Evolutionary conservation across 345 rosid genomes (phyloP), one percentile per base, ranked within the genome.

Genomic region (Firmiana major): DNA sequence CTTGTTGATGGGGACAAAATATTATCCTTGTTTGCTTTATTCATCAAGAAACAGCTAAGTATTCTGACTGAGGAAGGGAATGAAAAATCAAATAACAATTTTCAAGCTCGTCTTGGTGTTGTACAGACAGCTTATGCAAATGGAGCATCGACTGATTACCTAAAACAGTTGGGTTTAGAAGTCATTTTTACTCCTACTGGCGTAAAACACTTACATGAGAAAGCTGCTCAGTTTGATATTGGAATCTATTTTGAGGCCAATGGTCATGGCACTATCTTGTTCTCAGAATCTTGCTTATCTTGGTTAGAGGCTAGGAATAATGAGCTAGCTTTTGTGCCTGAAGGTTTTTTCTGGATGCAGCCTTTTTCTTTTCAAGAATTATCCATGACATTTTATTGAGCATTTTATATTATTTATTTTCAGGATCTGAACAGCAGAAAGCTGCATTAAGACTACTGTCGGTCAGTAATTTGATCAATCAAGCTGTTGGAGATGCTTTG

Each of bases 41-140:
- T 92, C 81, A 71, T 93, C 75, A 89, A 90, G 85, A 92, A 92
- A 82, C 98, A 96, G 36, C 85, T 93, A 70, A 84, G 82, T 59
- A 53, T 77, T 81, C 84, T 96, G 22, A 66, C 58, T 67, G 79
- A 26, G 67, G 81, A 26, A 64, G 81, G 79, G 34, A 84, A 53
- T 75, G 73, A 80, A 76, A 69, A 75, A 19, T 48, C 53, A 21
- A 46, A 66, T 21, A 80, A 66, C 31, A 75, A 75, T 74, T 84
- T 78, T 58, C 79, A 78, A 51, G 82, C 94, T 81, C 81, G 88
- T 64, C 82, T 96, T 67, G 97, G 97, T 70, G 86, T 88, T 72
- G 89, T 96, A 71, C 99, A 93, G 83, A 96, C 99, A 74, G 98
- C 99, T 80, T 96, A 96, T 28, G 99, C 98, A 1, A 96, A 96